Evolutionary conservation across 345 rosid genomes (phyloP).

Genomic region (Arabidopsis arenosa): DNA sequence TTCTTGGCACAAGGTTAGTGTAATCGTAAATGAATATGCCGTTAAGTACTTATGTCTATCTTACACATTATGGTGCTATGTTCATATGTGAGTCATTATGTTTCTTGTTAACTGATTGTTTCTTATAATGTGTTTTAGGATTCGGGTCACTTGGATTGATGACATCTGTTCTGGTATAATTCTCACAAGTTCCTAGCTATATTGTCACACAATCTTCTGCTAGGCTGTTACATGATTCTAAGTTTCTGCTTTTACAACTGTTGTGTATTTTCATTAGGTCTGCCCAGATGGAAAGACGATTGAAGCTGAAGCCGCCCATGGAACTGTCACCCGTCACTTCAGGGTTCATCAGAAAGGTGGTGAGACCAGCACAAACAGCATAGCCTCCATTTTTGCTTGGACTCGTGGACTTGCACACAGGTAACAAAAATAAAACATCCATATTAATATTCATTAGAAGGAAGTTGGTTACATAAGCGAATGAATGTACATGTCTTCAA

Average conservation of each 20-base stretch:
- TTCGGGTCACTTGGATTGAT: constrained; percentile 99
- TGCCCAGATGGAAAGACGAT: constrained; percentile 99
- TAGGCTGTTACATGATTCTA: constrained; percentile 4
- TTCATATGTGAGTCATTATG: background rate
- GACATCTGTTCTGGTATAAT: constrained; percentile 91
- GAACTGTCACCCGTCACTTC: constrained; percentile 95
- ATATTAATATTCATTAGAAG: background rate
- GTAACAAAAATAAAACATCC: constrained; percentile 38
- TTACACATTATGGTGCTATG: background rate
- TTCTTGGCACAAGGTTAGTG: constrained; percentile 88
- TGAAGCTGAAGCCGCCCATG: constrained; percentile 99
- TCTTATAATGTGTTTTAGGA: constrained; percentile 52
- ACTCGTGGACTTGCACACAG: constrained; percentile 97
- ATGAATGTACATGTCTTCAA: background rate
- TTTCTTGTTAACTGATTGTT: constrained; percentile 25
- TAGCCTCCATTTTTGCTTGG: constrained; percentile 99
- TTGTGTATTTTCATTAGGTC: constrained; percentile 54
- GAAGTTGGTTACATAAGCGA: background rate
- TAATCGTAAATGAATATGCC: background rate
- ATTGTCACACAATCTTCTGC: background rate
- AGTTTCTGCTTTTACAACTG: constrained; percentile 18
- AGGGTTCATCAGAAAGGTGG: constrained; percentile 99
- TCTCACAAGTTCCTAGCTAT: background rate
- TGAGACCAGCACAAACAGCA: constrained; percentile 99
- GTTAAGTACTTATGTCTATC: background rate